These are phyloP conservation scores for Eragrostis nindensis DNA, from an alignment of 176 grass and related monocot species.

Conservation along the genomic window DNA sequence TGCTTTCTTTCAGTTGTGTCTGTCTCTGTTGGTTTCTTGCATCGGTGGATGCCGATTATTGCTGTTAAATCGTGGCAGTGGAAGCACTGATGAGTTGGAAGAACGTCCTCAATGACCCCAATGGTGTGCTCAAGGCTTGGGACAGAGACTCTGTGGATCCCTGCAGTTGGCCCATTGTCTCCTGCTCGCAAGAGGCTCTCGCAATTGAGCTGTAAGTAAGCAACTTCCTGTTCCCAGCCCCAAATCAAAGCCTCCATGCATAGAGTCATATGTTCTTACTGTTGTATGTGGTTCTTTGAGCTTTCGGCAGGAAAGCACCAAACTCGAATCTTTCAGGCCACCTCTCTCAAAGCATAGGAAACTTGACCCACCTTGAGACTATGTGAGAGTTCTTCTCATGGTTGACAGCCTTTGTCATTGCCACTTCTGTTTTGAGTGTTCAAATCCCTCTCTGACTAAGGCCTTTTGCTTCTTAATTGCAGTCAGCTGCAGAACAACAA, in stretches of 20 bases:
- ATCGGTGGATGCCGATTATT: conserved; percentile 1
- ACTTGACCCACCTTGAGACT: conserved; percentile 76
- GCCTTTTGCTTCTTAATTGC: conserved; percentile 18
- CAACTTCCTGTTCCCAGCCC: not conserved
- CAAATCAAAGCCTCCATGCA: not conserved
- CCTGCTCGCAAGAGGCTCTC: conserved; percentile 59
- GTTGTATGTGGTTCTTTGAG: conserved; percentile 4
- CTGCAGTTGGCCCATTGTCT: conserved; percentile 79
- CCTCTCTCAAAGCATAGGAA: conserved; percentile 70
- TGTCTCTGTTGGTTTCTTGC: too few species aligned
- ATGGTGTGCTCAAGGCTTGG: conserved; percentile 76
- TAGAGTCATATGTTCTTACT: not conserved
- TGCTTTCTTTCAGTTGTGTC: too few species aligned
- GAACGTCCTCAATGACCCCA: conserved; percentile 69
- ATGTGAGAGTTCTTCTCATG: conserved; percentile 54
- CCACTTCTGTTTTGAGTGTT: not conserved
- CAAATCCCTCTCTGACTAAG: not conserved
- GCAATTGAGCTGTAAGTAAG: conserved; percentile 67
- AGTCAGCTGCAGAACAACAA: conserved; percentile 91
- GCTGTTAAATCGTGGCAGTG: conserved; percentile 46
- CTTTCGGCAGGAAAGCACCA: conserved; percentile 57
- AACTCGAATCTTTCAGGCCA: conserved; percentile 75
- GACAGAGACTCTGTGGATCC: conserved; percentile 86
- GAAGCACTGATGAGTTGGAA: conserved; percentile 81
- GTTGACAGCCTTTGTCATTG: conserved; percentile 2